Evolutionary conservation across 768 basidiomycete genomes (phyloP).

Genomic region (Floccularia luteovirens): DNA sequence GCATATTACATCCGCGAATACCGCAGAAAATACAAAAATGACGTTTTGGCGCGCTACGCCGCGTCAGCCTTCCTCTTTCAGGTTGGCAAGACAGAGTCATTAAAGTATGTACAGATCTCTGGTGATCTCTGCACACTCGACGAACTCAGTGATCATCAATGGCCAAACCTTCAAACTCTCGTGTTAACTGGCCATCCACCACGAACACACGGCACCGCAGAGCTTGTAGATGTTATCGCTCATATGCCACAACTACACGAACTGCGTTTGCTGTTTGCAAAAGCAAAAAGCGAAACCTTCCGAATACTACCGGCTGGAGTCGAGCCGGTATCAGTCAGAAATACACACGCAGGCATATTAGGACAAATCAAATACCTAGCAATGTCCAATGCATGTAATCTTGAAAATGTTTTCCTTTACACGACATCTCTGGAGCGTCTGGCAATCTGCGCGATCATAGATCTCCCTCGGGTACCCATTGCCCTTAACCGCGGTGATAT

Average conservation of each 20-base stretch:
- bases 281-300: slow-evolving; percentile 18
- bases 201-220: slow-evolving; percentile 13
- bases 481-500: slow-evolving; percentile 24
- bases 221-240: slow-evolving; percentile 22
- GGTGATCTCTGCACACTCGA: slow-evolving; percentile 24
- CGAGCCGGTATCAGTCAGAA: slow-evolving; percentile 10
- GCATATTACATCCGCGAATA: slow-evolving; percentile 30
- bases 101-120: slow-evolving; percentile 30
- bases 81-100: slow-evolving; percentile 18
- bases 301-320: slow-evolving; percentile 13
- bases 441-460: slow-evolving; percentile 27
- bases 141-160: slow-evolving; percentile 20
- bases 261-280: slow-evolving; percentile 25
- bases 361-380: slow-evolving; percentile 24
- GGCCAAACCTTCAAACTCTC: slow-evolving; percentile 28
- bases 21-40: slow-evolving; percentile 27
- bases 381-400: slow-evolving; percentile 27
- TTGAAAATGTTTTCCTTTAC: slow-evolving; percentile 20
- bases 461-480: slow-evolving; percentile 26
- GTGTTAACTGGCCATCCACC: slow-evolving; percentile 31
- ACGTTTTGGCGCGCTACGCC: slow-evolving; percentile 21
- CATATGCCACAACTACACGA: slow-evolving; percentile 26
- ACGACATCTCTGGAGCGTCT: slow-evolving; percentile 22
- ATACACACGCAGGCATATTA: slow-evolving; percentile 15
- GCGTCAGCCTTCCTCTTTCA: slow-evolving; percentile 21